Conservation (phyloP, 352 stramenopile genomes). For the Globisporangium irregulare region DNA sequence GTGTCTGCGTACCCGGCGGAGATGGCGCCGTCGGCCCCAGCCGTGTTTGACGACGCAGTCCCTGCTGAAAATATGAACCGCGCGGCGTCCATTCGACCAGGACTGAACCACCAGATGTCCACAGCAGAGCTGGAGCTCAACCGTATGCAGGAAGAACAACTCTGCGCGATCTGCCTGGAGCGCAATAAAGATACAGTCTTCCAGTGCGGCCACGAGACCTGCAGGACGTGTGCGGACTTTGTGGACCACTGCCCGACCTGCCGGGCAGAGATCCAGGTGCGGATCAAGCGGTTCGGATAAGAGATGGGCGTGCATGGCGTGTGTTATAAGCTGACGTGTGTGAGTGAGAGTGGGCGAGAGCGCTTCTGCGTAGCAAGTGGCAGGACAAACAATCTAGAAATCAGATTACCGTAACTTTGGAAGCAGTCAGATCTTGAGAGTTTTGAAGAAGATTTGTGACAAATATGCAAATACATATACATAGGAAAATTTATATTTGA, state of each 20-base stretch:
- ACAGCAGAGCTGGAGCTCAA: constrained; percentile 54
- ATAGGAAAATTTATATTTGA: not conserved
- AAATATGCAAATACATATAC: not conserved
- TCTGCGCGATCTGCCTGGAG: constrained; percentile 79
- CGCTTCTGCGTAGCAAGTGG: not conserved
- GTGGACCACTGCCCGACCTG: constrained; percentile 70
- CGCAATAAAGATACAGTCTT: constrained; percentile 77
- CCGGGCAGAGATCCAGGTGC: constrained; percentile 65
- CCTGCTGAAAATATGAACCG: not conserved
- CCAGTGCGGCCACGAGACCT: constrained; percentile 85
- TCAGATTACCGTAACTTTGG: not conserved
- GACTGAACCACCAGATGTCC: constrained; percentile 36
- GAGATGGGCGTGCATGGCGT: not conserved
- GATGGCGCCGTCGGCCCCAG: constrained; percentile 16
- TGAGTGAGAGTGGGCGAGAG: not conserved
- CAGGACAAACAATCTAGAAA: not conserved
- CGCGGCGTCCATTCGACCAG: constrained; percentile 1
- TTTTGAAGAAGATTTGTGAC: not conserved
- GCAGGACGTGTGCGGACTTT: constrained; percentile 43
- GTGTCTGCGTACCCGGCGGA: constrained; percentile 6
- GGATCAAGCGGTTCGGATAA: constrained; percentile 68
- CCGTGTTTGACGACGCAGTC: constrained; percentile 9
- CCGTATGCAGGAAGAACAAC: constrained; percentile 55
- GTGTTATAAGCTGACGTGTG: not conserved
- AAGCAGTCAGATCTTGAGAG: not conserved